phyloP scores from a whole-genome alignment of 2,329 filamentous ascomycete species.

The Aspergillus sp. region DNA sequence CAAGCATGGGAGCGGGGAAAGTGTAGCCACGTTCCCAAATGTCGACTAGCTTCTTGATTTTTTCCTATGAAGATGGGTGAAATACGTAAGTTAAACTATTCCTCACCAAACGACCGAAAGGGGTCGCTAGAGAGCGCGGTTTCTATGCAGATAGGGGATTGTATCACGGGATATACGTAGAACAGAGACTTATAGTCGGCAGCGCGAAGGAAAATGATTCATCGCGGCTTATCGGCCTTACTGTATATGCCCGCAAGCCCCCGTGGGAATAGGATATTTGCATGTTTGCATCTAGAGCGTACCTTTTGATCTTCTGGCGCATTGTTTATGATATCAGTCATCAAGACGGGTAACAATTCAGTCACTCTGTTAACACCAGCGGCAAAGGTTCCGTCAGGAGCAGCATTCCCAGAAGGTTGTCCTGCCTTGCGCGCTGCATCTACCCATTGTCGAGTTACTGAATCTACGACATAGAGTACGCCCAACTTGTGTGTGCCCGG shows the following conservation, averaged over 20 bases:
- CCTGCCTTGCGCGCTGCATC: constrained; percentile 86
- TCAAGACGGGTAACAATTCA: constrained; percentile 86
- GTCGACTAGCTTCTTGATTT: constrained; percentile 91
- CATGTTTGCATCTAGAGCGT: constrained; percentile 55
- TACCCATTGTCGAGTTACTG: constrained; percentile 98
- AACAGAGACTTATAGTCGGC: constrained; percentile 25
- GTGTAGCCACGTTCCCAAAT: constrained; percentile 97
- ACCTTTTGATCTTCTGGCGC: constrained; percentile 96
- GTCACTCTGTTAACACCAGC: constrained; percentile 96
- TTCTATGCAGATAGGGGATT: constrained; percentile 24
- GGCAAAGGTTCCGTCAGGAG: constrained; percentile 88
- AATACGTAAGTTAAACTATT: constrained; percentile 52
- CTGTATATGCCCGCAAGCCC: constrained; percentile 28
- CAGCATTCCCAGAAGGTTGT: constrained; percentile 76
- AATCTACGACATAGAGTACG: constrained; percentile 99
- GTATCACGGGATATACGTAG: constrained; percentile 27
- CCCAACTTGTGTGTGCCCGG: constrained; percentile 95
- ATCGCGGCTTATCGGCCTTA: constrained; percentile 21
- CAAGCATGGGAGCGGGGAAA: constrained; percentile 77
- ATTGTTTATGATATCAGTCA: constrained; percentile 89
- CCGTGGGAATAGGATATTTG: constrained; percentile 26
- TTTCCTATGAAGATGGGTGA: constrained; percentile 65
- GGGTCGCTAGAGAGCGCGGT: constrained; percentile 21
- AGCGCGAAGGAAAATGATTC: constrained; percentile 31
- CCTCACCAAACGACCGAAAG: constrained; percentile 25